Evolutionary conservation across 805 yeast species (phyloP).

Genomic region (Teunomyces tritomae): DNA sequence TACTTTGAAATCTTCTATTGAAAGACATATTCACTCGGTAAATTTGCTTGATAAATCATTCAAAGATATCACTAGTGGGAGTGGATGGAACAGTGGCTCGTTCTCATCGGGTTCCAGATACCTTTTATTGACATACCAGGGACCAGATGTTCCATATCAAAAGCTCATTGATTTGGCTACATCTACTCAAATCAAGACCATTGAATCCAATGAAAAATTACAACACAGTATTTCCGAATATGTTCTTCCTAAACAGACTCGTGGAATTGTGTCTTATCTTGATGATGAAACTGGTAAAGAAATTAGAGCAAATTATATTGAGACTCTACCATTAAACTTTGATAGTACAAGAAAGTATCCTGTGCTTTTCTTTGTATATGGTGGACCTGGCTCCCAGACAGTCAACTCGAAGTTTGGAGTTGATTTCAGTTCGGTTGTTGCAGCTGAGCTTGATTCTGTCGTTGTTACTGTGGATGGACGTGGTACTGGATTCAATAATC

Average conservation of each 20-base stretch:
- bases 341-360: slow-evolving; percentile 68
- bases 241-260: slow-evolving; percentile 55
- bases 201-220: slow-evolving; percentile 49
- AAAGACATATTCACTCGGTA: slow-evolving; percentile 79
- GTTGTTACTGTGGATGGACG: slow-evolving; percentile 96
- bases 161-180: slow-evolving; percentile 49
- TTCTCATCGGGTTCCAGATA: slow-evolving; percentile 81
- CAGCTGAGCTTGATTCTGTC: slow-evolving; percentile 74
- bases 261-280: slow-evolving; percentile 49
- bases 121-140: slow-evolving; percentile 65
- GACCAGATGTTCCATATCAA: slow-evolving; percentile 82
- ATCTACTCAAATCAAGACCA: slow-evolving; percentile 30
- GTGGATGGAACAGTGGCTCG: slow-evolving; percentile 67
- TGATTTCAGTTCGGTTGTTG: slow-evolving; percentile 69
- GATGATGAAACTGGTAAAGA: slow-evolving; percentile 47
- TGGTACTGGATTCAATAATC: slow-evolving; percentile 90
- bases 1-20: slow-evolving; percentile 74
- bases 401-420: slow-evolving; percentile 62
- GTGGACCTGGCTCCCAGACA: slow-evolving; percentile 92
- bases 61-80: slow-evolving; percentile 35
- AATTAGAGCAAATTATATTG: slow-evolving; percentile 61
- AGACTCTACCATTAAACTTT: slow-evolving; percentile 75
- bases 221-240: slow-evolving; percentile 37
- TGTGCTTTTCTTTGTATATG: slow-evolving; percentile 83
- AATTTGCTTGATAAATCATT: slow-evolving; percentile 43